These are phyloP conservation scores for Wallacemonas sp. DNA, from an alignment of 208 protist species.

Conservation along the genomic window DNA sequence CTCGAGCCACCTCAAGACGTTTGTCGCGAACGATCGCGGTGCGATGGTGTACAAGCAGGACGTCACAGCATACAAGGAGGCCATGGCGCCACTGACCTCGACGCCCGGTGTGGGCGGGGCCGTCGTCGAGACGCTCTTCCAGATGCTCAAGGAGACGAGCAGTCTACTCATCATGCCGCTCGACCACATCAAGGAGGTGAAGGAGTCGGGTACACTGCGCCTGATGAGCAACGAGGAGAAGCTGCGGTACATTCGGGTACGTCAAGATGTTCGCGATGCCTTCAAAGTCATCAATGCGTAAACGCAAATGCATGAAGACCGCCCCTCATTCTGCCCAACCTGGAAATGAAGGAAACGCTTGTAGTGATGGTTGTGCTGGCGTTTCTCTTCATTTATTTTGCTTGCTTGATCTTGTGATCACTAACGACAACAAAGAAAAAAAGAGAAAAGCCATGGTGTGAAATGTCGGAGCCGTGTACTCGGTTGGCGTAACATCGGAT, in stretches of 20 bases:
- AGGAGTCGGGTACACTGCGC: slow-evolving; percentile 69
- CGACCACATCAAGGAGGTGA: slow-evolving; percentile 84
- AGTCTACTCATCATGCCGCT: slow-evolving; percentile 82
- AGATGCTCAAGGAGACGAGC: slow-evolving; percentile 82
- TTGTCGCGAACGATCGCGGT: slow-evolving; percentile 68
- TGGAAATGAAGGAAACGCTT: too few relatives aligned
- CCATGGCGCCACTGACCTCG: slow-evolving; percentile 68
- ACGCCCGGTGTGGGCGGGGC: slow-evolving; percentile 76
- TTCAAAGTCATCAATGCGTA: slow-evolving; percentile 59
- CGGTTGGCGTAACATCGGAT: too few relatives aligned
- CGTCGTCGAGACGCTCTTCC: slow-evolving; percentile 83
- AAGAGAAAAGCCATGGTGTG: too few relatives aligned
- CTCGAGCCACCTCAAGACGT: slow-evolving; percentile 67
- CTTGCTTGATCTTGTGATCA: too few relatives aligned
- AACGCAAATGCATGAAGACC: neutral
- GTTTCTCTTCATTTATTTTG: too few relatives aligned
- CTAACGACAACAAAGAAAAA: too few relatives aligned
- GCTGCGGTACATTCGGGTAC: slow-evolving; percentile 75
- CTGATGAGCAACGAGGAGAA: slow-evolving; percentile 81
- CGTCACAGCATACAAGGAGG: slow-evolving; percentile 86
- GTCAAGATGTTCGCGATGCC: slow-evolving; percentile 66
- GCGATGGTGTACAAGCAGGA: slow-evolving; percentile 89
- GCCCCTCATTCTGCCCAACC: too few relatives aligned
- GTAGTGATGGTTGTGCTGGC: too few relatives aligned
- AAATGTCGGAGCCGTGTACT: too few relatives aligned